Evolutionary conservation across 2,329 filamentous ascomycete species (phyloP).

Genomic region (Hypoxylon rubiginosum): DNA sequence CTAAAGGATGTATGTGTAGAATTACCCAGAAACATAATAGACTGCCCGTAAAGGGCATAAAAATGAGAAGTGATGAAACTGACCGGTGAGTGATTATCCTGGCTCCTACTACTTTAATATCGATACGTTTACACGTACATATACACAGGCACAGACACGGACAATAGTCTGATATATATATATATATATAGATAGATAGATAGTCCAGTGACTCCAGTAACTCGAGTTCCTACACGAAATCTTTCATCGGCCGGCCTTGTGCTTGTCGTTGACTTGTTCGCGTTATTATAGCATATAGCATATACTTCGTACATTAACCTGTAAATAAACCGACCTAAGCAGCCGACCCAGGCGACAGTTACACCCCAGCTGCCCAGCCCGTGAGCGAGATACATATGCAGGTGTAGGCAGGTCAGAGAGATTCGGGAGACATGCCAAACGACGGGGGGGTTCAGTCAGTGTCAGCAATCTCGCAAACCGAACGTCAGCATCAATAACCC

Average conservation of each 20-base stretch:
- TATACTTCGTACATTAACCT: constrained; percentile 9
- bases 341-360: constrained; percentile 33
- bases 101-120: constrained; percentile 2
- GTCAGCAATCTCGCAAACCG: constrained; percentile 12
- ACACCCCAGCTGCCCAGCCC: constrained; percentile 14
- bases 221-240: constrained; percentile 17
- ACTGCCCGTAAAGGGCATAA: constrained; percentile 1
- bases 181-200: too few species aligned
- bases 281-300: constrained; percentile 19
- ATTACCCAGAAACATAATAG: neutral
- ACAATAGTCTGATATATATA: too few species aligned
- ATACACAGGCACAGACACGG: neutral
- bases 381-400: neutral
- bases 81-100: constrained; percentile 28
- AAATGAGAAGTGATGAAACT: constrained; percentile 32
- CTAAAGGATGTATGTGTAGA: neutral
- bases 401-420: constrained; percentile 1
- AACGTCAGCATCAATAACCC: constrained; percentile 16
- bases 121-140: neutral
- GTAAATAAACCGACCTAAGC: constrained; percentile 32
- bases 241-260: constrained; percentile 1
- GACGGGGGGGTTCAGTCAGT: constrained; percentile 1
- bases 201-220: neutral
- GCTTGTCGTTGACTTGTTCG: constrained; percentile 16
- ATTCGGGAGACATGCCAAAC: constrained; percentile 7